Conservation (phyloP, 495 filamentous ascomycete genomes). For the Lasiosphaeriaceae sp. region DNA sequence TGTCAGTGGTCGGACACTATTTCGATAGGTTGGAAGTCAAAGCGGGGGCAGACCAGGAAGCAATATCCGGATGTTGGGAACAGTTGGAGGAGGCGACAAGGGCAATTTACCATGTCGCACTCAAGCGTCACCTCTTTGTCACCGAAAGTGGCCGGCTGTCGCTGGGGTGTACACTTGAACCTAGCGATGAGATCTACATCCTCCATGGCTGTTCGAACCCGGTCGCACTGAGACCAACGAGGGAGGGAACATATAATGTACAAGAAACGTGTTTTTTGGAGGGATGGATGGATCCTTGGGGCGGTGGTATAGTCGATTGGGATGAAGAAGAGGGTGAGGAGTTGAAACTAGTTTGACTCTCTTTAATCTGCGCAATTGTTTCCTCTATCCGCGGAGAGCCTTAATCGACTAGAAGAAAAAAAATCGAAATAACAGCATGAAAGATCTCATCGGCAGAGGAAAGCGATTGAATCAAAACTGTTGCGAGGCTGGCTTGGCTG, state of each 20-base stretch:
- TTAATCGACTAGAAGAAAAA: too few relatives aligned
- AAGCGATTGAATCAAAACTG: too few relatives aligned
- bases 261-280: not conserved
- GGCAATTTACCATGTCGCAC: not conserved
- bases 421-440: too few relatives aligned
- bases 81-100: not conserved
- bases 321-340: not conserved
- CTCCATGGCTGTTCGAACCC: not conserved
- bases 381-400: too few relatives aligned
- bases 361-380: too few relatives aligned
- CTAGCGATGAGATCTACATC: not conserved
- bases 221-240: not conserved
- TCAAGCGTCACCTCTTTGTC: not conserved
- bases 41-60: not conserved
- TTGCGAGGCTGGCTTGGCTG: too few relatives aligned
- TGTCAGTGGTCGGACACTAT: not conserved
- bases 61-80: not conserved
- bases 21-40: not conserved
- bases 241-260: not conserved
- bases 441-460: too few relatives aligned
- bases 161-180: not conserved
- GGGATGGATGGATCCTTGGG: not conserved
- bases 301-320: not conserved
- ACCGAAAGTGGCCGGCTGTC: not conserved
- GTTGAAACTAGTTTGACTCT: not conserved